Evolutionary conservation across 1,139 yeast species (phyloP).

Genomic region (Candida gigantensis): DNA sequence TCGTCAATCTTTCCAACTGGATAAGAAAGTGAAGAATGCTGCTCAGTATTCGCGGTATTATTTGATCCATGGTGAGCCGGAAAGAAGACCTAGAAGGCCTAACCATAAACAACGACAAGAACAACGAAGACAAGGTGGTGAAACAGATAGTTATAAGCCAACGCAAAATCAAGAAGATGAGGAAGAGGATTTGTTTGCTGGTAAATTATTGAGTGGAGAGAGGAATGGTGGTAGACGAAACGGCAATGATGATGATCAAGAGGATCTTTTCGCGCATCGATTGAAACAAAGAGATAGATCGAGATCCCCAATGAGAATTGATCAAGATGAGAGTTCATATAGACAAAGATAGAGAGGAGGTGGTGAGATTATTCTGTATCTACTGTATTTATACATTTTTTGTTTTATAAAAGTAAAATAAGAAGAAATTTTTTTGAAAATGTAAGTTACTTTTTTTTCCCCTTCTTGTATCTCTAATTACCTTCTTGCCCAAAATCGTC

Average conservation of each 20-base stretch:
- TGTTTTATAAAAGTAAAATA: conserved; percentile 1
- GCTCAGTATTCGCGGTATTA: conserved; percentile 65
- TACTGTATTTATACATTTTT: too few relatives aligned
- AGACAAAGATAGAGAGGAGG: conserved; percentile 15
- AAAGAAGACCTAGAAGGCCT: conserved; percentile 28
- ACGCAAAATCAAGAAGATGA: conserved; percentile 20
- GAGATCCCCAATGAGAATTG: conserved; percentile 20
- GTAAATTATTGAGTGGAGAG: conserved; percentile 11
- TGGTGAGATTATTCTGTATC: too few relatives aligned
- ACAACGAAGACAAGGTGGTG: conserved; percentile 13
- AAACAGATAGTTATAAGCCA: conserved; percentile 7
- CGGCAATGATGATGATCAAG: conserved; percentile 24
- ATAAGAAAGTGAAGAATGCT: conserved; percentile 61
- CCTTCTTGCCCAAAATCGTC: conserved; percentile 98
- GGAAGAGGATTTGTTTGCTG: conserved; percentile 19
- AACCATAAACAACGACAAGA: conserved; percentile 3
- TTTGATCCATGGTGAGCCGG: conserved; percentile 74
- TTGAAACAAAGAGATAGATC: conserved; percentile 19
- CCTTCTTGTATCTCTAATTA: conserved; percentile 38
- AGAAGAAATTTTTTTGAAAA: neutral
- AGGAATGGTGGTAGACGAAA: conserved; percentile 10
- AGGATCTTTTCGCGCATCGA: conserved; percentile 18
- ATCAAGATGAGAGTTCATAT: conserved; percentile 6
- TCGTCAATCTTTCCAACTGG: conserved; percentile 56
- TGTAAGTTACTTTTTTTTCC: neutral